Evolutionary conservation across 2,329 filamentous ascomycete genomes (phyloP), one percentile per base, ranked within the genome.

Genomic region (Tolypocladium capitatum): DNA sequence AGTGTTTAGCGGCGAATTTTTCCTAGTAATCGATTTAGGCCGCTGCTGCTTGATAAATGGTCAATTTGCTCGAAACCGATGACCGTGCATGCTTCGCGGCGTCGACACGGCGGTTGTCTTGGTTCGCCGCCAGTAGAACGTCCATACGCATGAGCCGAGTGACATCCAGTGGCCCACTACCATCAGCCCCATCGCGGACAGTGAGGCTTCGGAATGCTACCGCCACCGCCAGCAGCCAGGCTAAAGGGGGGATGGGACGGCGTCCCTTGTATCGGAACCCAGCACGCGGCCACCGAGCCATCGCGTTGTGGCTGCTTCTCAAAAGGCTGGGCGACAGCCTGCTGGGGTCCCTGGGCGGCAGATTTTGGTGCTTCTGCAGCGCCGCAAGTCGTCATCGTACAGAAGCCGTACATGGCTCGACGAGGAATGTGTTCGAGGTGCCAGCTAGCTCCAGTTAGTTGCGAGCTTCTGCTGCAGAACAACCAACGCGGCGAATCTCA

Each of bases 221-320:
- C 51, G 49, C 52, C 52, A 53, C 50, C 40, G 46, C 49, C 47
- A 49, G 49, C 46, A 51, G 49, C 48, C 53, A 53, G 52, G n/a
- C n/a, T n/a, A n/a, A n/a, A n/a, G n/a, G n/a, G n/a, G n/a, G 40
- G 32, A 24, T 28, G 35, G 18, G n/a, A 33, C 14, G 18, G 30
- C 42, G 42, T n/a, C 42, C 31, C 44, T 30, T 45, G 46, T 46
- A n/a, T n/a, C n/a, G n/a, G n/a, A n/a, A n/a, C n/a, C n/a, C n/a
- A n/a, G n/a, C n/a, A n/a, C n/a, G n/a, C n/a, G n/a, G n/a, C n/a
- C n/a, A n/a, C n/a, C n/a, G n/a, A n/a, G n/a, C n/a, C n/a, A n/a
- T n/a, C n/a, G n/a, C n/a, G n/a, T n/a, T n/a, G n/a, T n/a, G n/a
- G n/a, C n/a, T n/a, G n/a, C n/a, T n/a, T n/a, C n/a, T n/a, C n/a